Evolutionary conservation across 2,329 filamentous ascomycete species (phyloP).

Genomic region (Curvularia verruculosa): DNA sequence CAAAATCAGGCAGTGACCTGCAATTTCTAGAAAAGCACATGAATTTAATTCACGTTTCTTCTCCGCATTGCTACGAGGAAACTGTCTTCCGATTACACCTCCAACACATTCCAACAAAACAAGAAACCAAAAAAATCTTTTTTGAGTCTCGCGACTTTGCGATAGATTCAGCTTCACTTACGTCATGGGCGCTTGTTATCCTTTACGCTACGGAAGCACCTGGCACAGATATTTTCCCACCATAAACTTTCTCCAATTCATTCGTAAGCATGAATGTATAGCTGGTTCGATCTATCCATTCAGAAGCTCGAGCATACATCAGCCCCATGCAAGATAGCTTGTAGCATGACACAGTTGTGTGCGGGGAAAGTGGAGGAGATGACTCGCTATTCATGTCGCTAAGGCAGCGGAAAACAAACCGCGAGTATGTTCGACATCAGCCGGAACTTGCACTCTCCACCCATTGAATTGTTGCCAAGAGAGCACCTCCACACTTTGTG

Average conservation of each 20-base stretch:
- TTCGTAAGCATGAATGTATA: neutral
- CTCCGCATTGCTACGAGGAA: slow-evolving; percentile 15
- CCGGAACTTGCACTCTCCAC: slow-evolving; percentile 14
- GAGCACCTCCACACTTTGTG: neutral
- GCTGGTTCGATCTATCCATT: too few species aligned
- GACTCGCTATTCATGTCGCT: slow-evolving; percentile 4
- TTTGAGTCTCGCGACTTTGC: neutral
- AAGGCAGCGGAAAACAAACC: slow-evolving; percentile 35
- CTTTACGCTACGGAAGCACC: neutral
- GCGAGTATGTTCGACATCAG: slow-evolving; percentile 23
- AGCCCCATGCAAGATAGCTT: neutral
- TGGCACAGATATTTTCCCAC: too few species aligned
- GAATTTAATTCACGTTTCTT: slow-evolving; percentile 2
- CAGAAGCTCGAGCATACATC: neutral
- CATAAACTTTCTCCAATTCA: neutral
- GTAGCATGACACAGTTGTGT: slow-evolving; percentile 2
- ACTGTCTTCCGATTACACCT: slow-evolving; percentile 6
- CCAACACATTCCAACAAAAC: neutral
- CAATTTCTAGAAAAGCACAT: neutral
- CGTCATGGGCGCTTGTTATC: neutral
- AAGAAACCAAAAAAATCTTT: neutral
- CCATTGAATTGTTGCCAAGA: slow-evolving; percentile 1
- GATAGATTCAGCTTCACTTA: neutral
- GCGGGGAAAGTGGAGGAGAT: slow-evolving; percentile 14
- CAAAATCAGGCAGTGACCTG: neutral